phyloP scores from a whole-genome alignment of 2,329 filamentous ascomycete genomes.

The Paraphaeosphaeria minitans region DNA sequence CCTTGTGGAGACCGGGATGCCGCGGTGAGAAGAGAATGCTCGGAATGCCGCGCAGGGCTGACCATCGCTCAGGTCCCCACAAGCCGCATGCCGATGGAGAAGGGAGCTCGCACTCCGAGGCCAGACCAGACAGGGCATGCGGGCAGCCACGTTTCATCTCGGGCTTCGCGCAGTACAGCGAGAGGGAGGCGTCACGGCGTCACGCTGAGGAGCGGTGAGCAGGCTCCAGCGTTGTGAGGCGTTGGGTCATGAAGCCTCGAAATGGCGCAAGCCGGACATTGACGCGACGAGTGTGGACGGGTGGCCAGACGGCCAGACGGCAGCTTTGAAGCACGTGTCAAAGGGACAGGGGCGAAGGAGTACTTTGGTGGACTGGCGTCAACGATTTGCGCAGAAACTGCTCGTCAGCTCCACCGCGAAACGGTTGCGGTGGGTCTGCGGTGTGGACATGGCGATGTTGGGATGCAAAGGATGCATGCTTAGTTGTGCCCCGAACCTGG shows the following conservation, averaged over 20 bases:
- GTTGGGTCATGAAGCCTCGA: slow-evolving; percentile 1
- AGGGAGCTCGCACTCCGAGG: not conserved
- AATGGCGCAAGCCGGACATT: not conserved
- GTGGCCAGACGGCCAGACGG: not conserved
- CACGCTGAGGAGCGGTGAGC: slow-evolving; percentile 3
- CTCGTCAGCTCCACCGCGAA: slow-evolving; percentile 5
- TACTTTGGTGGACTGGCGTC: not conserved
- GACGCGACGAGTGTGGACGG: not conserved
- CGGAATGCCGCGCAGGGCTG: slow-evolving; percentile 5
- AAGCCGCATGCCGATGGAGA: not conserved
- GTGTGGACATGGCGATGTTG: slow-evolving; percentile 2
- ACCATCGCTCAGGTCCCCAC: not conserved
- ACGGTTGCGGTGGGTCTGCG: slow-evolving; percentile 6
- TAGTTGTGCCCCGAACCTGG: slow-evolving; percentile 25
- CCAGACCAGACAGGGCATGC: not conserved
- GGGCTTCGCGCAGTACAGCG: not conserved
- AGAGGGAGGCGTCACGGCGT: not conserved
- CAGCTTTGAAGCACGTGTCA: slow-evolving; percentile 3
- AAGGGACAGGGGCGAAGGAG: not conserved
- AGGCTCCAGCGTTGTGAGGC: not conserved
- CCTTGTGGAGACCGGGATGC: not conserved
- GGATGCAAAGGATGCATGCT: slow-evolving; percentile 29
- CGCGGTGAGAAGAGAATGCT: not conserved
- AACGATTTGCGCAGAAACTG: slow-evolving; percentile 8
- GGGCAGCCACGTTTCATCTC: not conserved